Percentiles rank a stretch among this genome's conserved stretches.
These are phyloP conservation scores for Copromyces sp. DNA, from an alignment of 495 filamentous ascomycete genomes.

Conservation along the genomic window DNA sequence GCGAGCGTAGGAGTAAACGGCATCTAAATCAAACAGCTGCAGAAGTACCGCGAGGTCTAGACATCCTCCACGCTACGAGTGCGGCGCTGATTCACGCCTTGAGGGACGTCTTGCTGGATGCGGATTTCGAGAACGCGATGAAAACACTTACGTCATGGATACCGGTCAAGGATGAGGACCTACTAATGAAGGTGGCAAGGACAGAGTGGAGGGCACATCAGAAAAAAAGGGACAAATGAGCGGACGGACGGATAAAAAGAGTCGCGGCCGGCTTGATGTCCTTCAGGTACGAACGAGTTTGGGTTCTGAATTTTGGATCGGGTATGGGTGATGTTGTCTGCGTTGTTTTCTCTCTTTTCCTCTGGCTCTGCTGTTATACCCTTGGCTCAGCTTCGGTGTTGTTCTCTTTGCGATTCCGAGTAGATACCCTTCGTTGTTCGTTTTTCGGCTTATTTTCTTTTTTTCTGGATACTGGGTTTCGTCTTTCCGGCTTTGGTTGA, in stretches of 20 bases:
- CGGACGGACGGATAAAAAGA: slow-evolving; percentile 10
- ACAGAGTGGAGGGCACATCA: slow-evolving; percentile 77
- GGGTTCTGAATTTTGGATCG: neutral
- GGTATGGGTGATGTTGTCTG: neutral
- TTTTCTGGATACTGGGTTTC: neutral
- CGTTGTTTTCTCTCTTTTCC: neutral
- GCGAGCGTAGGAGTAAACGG: neutral
- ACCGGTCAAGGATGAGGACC: slow-evolving; percentile 87
- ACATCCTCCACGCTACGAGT: slow-evolving; percentile 82
- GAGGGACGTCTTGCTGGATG: slow-evolving; percentile 81
- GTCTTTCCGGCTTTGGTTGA: neutral
- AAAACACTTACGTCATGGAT: slow-evolving; percentile 95
- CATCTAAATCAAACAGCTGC: neutral
- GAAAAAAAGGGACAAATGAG: slow-evolving; percentile 16
- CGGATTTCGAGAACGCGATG: slow-evolving; percentile 97
- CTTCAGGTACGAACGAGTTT: neutral
- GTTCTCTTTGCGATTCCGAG: neutral
- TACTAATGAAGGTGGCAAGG: slow-evolving; percentile 89
- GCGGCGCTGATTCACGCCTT: slow-evolving; percentile 90
- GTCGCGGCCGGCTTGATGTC: neutral
- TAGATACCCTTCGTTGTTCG: neutral
- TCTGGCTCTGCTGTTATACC: neutral
- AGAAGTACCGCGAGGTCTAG: slow-evolving; percentile 44
- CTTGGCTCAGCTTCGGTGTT: neutral
- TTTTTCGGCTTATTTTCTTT: neutral